phyloP scores from a whole-genome alignment of 305 asterid genomes.

The Fraxinus sp. region DNA sequence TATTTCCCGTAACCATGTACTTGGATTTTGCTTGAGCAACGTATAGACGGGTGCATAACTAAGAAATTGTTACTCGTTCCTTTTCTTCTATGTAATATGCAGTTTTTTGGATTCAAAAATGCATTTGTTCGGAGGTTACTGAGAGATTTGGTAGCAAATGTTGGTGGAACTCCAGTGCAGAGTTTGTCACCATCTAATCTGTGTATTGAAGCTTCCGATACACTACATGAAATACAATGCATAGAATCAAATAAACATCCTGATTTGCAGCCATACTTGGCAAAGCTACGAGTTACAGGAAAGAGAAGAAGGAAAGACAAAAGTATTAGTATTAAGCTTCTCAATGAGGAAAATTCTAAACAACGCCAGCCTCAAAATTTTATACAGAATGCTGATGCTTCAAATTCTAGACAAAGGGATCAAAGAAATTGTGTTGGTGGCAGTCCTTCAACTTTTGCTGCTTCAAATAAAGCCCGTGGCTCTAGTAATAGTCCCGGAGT shows the following conservation, averaged over 20 bases:
- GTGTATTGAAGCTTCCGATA: conserved; percentile 37
- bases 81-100: conserved; percentile 32
- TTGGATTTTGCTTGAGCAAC: conserved; percentile 13
- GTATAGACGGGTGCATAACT: conserved; percentile 13
- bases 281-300: conserved; percentile 43
- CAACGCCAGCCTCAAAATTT: conserved; percentile 32
- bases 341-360: conserved; percentile 25
- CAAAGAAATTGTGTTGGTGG: conserved; percentile 21
- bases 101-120: conserved; percentile 92
- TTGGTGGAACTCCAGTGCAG: conserved; percentile 53
- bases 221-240: conserved; percentile 31
- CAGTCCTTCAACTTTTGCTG: conserved; percentile 25
- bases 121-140: conserved; percentile 80
- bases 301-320: conserved; percentile 58
- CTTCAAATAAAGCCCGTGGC: conserved; percentile 27
- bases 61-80: conserved; percentile 1
- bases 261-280: conserved; percentile 35
- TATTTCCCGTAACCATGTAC: neutral
- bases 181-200: conserved; percentile 34
- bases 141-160: conserved; percentile 79
- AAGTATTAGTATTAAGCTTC: conserved; percentile 30
- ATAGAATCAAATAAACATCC: conserved; percentile 36
- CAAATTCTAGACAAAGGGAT: conserved; percentile 33
- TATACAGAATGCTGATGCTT: conserved; percentile 28
- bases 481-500: conserved; percentile 28